Conservation (phyloP, 2,329 filamentous ascomycete species). For the Cercospora nicotianae region DNA sequence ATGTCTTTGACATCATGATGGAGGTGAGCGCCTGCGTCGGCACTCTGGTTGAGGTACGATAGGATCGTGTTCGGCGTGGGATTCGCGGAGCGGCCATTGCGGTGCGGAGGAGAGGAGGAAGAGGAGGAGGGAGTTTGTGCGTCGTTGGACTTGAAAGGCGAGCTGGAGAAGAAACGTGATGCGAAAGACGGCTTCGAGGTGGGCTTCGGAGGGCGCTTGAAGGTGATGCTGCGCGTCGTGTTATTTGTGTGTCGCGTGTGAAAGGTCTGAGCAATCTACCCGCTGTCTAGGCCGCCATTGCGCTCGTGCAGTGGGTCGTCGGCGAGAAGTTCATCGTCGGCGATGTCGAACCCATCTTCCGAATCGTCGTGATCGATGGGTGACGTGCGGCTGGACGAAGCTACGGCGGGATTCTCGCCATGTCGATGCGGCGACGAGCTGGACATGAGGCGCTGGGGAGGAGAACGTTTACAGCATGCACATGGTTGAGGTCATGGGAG, state of each 20-base stretch:
- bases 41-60: conserved; percentile 44
- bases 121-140: conserved; percentile 36
- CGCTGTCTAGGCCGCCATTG: conserved; percentile 50
- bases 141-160: conserved; percentile 39
- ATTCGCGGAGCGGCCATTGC: conserved; percentile 38
- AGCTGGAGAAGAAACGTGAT: conserved; percentile 47
- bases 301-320: conserved; percentile 33
- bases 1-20: conserved; percentile 47
- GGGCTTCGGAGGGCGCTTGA: conserved; percentile 67
- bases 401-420: conserved; percentile 42
- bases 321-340: conserved; percentile 51
- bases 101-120: conserved; percentile 32
- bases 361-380: conserved; percentile 38
- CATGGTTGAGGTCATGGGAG: conserved; percentile 1
- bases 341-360: conserved; percentile 39
- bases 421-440: conserved; percentile 36
- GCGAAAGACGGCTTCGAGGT: conserved; percentile 39
- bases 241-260: conserved; percentile 10
- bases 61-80: conserved; percentile 41
- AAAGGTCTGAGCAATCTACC: conserved; percentile 33
- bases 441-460: conserved; percentile 39
- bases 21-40: conserved; percentile 40
- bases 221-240: conserved; percentile 54
- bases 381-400: conserved; percentile 48
- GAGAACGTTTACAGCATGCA: background rate